Evolutionary conservation across 108 stramenopile genomes (phyloP).

Genomic region (Parietichytrium sp.): DNA sequence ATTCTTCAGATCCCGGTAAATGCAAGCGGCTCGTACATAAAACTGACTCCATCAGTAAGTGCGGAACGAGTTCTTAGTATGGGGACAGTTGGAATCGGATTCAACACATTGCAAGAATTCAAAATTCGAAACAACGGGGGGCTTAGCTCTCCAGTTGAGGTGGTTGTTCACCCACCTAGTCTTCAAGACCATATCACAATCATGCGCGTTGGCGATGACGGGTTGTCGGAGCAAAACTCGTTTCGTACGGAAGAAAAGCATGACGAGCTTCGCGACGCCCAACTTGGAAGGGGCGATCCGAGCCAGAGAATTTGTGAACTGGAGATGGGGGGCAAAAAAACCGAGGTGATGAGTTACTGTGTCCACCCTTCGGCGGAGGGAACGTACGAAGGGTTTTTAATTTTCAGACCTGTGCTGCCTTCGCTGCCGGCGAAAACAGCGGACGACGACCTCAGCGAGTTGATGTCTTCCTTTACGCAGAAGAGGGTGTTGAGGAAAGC

Average conservation of each 20-base stretch:
- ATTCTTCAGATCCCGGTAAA: neutral
- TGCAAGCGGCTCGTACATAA: neutral
- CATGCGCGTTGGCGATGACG: too few relatives aligned
- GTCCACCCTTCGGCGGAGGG: neutral
- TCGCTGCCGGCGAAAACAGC: neutral
- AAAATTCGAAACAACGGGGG: neutral
- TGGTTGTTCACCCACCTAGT: neutral
- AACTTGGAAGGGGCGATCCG: neutral
- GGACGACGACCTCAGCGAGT: neutral
- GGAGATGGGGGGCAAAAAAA: neutral
- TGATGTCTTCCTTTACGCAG: too few relatives aligned
- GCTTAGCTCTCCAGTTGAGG: neutral
- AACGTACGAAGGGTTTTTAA: neutral
- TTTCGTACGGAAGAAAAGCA: neutral
- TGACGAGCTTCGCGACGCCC: neutral
- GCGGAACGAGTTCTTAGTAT: neutral
- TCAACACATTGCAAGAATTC: neutral
- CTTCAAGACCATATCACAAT: neutral
- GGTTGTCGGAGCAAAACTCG: neutral
- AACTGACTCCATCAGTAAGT: neutral
- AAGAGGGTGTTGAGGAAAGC: neutral
- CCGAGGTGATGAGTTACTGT: neutral
- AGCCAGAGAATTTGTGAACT: too few relatives aligned
- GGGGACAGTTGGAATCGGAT: neutral
- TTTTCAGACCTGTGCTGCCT: neutral